Base-by-base conservation (phyloP, 805 yeast genomes). In the Pichia pseudocactophila region DNA sequence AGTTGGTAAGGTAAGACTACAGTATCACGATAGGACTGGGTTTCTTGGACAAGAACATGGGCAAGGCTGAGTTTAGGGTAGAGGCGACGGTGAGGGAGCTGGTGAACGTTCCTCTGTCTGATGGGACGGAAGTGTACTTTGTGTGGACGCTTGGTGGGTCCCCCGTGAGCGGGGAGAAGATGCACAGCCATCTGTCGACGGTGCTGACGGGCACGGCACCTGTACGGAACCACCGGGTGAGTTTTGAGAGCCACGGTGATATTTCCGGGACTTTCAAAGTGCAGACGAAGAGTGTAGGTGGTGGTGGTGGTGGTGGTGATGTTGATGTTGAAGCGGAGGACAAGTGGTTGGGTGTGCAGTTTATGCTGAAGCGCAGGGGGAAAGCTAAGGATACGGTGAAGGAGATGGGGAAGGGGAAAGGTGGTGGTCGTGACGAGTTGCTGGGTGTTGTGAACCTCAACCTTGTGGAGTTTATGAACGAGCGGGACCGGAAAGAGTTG, bases 61-160 rank as follows among this genome's bases (percentile, higher is more conserved):
- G 43, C 12, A 44, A 37, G 26, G 33, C 40, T 9, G 48, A 76
- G 61, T 89, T 85, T 59, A 64, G 74, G 39, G 67, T 86, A 33
- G 59, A 68, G 17, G 62, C 86, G 25, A 60, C 70, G 15, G 70
- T 88, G 37, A 72, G 74, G 42, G 94, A 85, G 49, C 65, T 90
- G 37, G 71, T 80, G n/a, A 89, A 89, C 54, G 74, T 90, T 25
- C 97, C 97, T 2, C 88, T 84, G 50, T 69, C 81, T 1, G 66
- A 78, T 3, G 95, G 95, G 0, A 42, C 53, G 12, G 57, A 66
- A 30, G 78, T 90, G 51, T 78, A 61, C 48, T 74, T 87, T 16
- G 77, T 79, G 44, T 37, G 54, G 9, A 46, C 54, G 2, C 38
- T 60, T 5, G 27, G 55, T 1, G 55, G 51, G 34, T 50, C 48